A percentile compares a stretch with the other conserved stretches of the same genome.
phyloP scores from a whole-genome alignment of 768 basidiomycete species.

The Auriscalpium orientale region DNA sequence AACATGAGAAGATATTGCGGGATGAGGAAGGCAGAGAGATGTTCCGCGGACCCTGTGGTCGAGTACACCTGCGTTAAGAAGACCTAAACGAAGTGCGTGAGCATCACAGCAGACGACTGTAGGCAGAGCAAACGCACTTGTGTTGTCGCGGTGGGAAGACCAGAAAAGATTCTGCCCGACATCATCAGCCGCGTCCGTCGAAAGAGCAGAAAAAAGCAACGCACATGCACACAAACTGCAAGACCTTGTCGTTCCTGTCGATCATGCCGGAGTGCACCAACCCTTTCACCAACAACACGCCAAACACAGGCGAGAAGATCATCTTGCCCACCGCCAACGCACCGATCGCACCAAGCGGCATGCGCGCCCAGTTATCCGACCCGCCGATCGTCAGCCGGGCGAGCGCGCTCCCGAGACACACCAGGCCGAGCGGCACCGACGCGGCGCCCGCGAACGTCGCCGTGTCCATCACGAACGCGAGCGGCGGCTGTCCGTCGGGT shows the following conservation, averaged over 20 bases:
- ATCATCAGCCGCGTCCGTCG: neutral
- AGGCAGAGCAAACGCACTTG: neutral
- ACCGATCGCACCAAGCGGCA: constrained; percentile 46
- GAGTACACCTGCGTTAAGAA: constrained; percentile 61
- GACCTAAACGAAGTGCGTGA: constrained; percentile 30
- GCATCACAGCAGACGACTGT: neutral
- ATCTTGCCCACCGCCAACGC: constrained; percentile 47
- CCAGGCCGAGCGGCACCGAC: constrained; percentile 54
- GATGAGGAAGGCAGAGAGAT: constrained; percentile 55
- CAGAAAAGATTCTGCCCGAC: constrained; percentile 8
- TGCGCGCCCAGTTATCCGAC: constrained; percentile 31
- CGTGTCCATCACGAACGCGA: constrained; percentile 52
- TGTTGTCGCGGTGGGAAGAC: constrained; percentile 11
- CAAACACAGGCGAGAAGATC: constrained; percentile 51
- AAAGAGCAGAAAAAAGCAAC: constrained; percentile 17
- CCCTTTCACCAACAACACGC: constrained; percentile 44
- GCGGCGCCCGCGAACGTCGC: constrained; percentile 54
- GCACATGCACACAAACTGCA: constrained; percentile 64
- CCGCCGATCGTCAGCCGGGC: constrained; percentile 49
- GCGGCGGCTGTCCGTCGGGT: constrained; percentile 62
- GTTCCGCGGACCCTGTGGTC: constrained; percentile 55
- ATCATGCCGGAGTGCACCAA: constrained; percentile 44
- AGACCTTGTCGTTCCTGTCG: constrained; percentile 42
- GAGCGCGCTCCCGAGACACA: constrained; percentile 55
- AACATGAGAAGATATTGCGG: constrained; percentile 30